Percentiles rank a stretch among this genome's conserved stretches.
These are phyloP conservation scores for Tephrocybe sp. DNA, from an alignment of 768 basidiomycete genomes.

Conservation along the genomic window DNA sequence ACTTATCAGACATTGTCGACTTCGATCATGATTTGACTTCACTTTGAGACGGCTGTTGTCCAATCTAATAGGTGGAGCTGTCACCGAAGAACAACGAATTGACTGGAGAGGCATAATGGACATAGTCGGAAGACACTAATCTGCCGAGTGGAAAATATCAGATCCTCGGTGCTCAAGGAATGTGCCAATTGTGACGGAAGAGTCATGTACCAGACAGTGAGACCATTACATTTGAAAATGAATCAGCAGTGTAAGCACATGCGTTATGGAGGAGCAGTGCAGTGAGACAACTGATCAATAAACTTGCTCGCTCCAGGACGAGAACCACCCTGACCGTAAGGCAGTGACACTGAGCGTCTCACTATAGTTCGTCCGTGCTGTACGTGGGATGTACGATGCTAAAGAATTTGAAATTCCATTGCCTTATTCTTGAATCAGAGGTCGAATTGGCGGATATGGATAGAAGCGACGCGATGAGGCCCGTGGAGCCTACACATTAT, in stretches of 20 bases:
- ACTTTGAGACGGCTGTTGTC: not conserved
- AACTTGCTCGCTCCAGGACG: no score
- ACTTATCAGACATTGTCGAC: constrained; percentile 9
- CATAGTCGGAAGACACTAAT: no score
- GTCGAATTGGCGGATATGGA: constrained; percentile 7
- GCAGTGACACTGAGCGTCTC: not conserved
- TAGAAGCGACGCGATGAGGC: constrained; percentile 6
- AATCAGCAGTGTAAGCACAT: not conserved
- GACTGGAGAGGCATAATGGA: constrained; percentile 8
- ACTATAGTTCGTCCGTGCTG: constrained; percentile 3
- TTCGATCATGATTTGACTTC: constrained; percentile 15
- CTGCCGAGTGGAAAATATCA: not conserved
- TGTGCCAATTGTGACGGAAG: not conserved
- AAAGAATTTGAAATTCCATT: constrained; percentile 3
- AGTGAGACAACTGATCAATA: no score
- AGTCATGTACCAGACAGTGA: no score
- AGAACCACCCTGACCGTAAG: no score
- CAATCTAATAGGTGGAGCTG: constrained; percentile 1
- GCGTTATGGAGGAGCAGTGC: constrained; percentile 1
- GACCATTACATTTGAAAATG: no score
- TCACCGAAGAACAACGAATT: not conserved
- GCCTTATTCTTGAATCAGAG: constrained; percentile 9
- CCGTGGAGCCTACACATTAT: constrained; percentile 10
- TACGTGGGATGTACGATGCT: constrained; percentile 16
- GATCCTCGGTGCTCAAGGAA: constrained; percentile 6